Base-by-base conservation (phyloP, 2,329 filamentous ascomycete genomes). In the Furcasterigmium sp. region DNA sequence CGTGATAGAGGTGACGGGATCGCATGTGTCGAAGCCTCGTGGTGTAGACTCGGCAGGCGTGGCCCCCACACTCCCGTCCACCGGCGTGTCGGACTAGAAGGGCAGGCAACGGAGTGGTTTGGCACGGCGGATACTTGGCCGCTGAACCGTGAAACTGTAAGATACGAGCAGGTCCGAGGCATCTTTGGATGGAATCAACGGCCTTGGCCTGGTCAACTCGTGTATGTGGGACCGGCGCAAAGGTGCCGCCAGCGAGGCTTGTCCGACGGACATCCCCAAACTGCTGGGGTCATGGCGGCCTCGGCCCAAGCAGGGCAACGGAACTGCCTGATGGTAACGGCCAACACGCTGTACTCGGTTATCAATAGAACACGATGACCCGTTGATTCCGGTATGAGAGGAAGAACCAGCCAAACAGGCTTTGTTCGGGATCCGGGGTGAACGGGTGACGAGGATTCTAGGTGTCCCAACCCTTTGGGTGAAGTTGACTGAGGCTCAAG, bases 261-360 rank as follows among this genome's bases (percentile, higher is more conserved):
- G 49, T 51, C 49, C 49, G 49, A 49, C 49, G 49, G 49, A 51
- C 49, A 51, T 51, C 49, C 47, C 49, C 49, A 51, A 48, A 43
- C 41, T 30, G 36, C 38, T 40, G 28, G 28, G 26, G 38, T 30
- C 38, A 40, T 15, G 38, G 25, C 26, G 37, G 38, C 11, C 18
- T 19, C n/a, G 38, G 23, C 7, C 23, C 23, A 26, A 26, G 23
- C 23, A 26, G 23, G 23, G n/a, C n/a, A n/a, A n/a, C n/a, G n/a
- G n/a, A n/a, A n/a, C n/a, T n/a, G n/a, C n/a, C n/a, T n/a, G n/a
- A n/a, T n/a, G n/a, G n/a, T n/a, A n/a, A n/a, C n/a, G n/a, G n/a
- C n/a, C n/a, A n/a, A n/a, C n/a, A n/a, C n/a, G n/a, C n/a, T n/a
- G n/a, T n/a, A n/a, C n/a, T n/a, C n/a, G n/a, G n/a, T n/a, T n/a